Conservation (phyloP, 2,329 filamentous ascomycete genomes). For the Karstenula rhodostoma region DNA sequence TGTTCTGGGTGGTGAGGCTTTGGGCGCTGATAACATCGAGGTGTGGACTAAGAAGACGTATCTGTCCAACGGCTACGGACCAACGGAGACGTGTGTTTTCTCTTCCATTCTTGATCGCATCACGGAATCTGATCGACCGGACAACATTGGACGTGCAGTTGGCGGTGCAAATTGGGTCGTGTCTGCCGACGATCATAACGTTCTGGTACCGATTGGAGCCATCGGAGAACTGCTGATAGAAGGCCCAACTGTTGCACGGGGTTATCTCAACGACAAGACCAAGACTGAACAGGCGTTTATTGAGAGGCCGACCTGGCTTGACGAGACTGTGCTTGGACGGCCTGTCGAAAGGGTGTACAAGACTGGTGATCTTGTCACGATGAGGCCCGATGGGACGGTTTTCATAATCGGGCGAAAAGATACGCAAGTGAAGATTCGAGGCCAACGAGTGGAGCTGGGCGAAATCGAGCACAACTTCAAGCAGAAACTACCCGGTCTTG, state of each 20-base stretch:
- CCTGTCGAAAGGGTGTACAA: conserved; percentile 34
- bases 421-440: conserved; percentile 46
- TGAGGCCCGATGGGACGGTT: conserved; percentile 17
- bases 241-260: conserved; percentile 54
- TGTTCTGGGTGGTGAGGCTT: conserved; percentile 22
- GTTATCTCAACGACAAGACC: conserved; percentile 33
- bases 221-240: conserved; percentile 63
- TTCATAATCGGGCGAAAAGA: conserved; percentile 21
- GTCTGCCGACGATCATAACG: conserved; percentile 16
- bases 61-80: conserved; percentile 14
- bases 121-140: conserved; percentile 1
- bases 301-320: conserved; percentile 9
- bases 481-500: conserved; percentile 44
- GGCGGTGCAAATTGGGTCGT: conserved; percentile 59
- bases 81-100: conserved; percentile 38
- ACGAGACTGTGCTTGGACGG: background rate
- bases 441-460: conserved; percentile 55
- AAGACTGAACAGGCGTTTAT: conserved; percentile 38
- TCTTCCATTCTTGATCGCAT: conserved; percentile 4
- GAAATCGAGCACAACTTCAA: conserved; percentile 56
- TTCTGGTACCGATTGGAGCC: conserved; percentile 23
- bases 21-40: conserved; percentile 11
- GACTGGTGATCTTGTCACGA: conserved; percentile 23
- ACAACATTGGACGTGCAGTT: conserved; percentile 37
- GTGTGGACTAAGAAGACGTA: conserved; percentile 21